Percentiles rank a stretch among this genome's conserved stretches.
phyloP scores from a whole-genome alignment of 495 filamentous ascomycete genomes.

The Sporormia fimetaria region DNA sequence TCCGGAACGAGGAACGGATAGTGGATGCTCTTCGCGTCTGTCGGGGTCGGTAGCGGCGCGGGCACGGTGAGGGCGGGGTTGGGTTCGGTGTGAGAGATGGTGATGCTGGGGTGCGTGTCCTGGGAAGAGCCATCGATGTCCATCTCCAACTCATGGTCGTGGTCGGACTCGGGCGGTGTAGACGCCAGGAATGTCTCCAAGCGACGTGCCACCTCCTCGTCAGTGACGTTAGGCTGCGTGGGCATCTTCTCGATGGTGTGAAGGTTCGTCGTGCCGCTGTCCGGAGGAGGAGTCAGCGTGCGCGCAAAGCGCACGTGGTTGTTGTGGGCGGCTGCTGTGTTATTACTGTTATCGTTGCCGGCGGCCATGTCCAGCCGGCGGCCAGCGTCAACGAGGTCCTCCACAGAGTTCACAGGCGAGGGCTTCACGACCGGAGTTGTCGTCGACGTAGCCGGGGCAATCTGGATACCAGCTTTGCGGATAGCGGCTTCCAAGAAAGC shows the following conservation, averaged over 20 bases:
- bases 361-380: constrained; percentile 21
- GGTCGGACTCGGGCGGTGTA: constrained; percentile 31
- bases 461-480: constrained; percentile 59
- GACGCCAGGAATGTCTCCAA: constrained; percentile 34
- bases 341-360: constrained; percentile 1
- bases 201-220: constrained; percentile 30
- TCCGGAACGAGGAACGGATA: not conserved
- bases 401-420: constrained; percentile 25
- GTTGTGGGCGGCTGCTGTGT: not conserved
- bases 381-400: constrained; percentile 33
- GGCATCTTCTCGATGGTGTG: constrained; percentile 11
- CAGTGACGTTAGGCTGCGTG: constrained; percentile 16
- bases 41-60: not conserved
- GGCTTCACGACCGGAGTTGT: constrained; percentile 8
- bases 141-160: constrained; percentile 15
- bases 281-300: constrained; percentile 35
- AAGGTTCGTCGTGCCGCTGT: constrained; percentile 23
- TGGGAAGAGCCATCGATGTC: not conserved
- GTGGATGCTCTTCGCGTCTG: not conserved
- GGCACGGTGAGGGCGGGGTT: not conserved
- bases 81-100: constrained; percentile 2
- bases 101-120: constrained; percentile 1
- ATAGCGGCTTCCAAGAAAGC: constrained; percentile 78
- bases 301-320: constrained; percentile 5
- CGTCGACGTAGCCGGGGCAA: constrained; percentile 11